Evolutionary conservation across 495 filamentous ascomycete genomes (phyloP), one percentile per base, ranked within the genome.

Genomic region (Tuber umbilicatum): DNA sequence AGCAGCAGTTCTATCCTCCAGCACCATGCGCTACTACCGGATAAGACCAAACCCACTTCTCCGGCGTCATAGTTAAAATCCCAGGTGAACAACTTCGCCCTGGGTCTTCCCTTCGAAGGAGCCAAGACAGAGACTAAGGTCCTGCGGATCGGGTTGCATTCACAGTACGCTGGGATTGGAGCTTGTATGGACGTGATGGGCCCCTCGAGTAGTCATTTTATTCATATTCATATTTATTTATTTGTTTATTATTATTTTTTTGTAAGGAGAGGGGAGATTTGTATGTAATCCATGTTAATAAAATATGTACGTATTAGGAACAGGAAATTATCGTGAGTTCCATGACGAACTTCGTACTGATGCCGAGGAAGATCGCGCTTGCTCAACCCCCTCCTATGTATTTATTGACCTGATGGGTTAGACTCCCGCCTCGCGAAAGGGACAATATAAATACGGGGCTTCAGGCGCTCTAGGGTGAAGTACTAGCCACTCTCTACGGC

Each of bases 121-220:
- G 87, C 86, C 17, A 82, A 89, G 75, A 84, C 83, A 31, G 87
- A 89, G 83, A 87, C 85, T 31, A 87, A 87, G 4, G 74, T 88
- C 31, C 73, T 89, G 38, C 85, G 87, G 0, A 79, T 78, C 69
- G 84, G 81, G 1, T 83, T 87, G 0, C 89, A 89, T 81, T 85
- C 89, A 21, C 87, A 89, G 80, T 89, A 90, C 87, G 3, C 76
- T 89, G 76, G 82, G 87, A 50, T 72, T 89, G 35, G 87, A 89
- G 76, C 60, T 90, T 50, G 73, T 75, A n/a, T 83, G 72, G 69
- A 14, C 14, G 19, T 1, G 67, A 64, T 41, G 12, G 5, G 38
- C 19, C 75, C 76, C 6, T 35, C 31, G 55, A 64, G 16, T 35
- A 5, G 6, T 0, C n/a, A 4, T 5, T 31, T 31, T 64, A 31